Evolutionary conservation across 2,329 filamentous ascomycete genomes (phyloP).

Genomic region (Microdochium paspali): DNA sequence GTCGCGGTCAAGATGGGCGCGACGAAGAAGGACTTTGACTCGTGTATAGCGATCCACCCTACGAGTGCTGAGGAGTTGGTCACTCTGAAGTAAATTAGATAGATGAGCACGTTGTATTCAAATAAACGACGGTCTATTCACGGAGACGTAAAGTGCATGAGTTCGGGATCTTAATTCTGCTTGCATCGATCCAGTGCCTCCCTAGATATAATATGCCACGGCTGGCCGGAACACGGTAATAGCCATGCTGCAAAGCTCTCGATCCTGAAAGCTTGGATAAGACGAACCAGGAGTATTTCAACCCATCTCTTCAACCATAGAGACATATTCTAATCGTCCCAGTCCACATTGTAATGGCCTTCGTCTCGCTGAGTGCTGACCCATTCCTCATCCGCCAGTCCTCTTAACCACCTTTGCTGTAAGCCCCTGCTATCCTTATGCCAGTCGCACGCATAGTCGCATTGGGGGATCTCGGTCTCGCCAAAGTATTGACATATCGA

Average conservation of each 20-base stretch:
- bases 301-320: too few relatives aligned
- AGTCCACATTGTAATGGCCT: slow-evolving; percentile 45
- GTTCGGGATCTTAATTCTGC: too few relatives aligned
- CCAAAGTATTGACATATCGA: slow-evolving; percentile 72
- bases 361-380: slow-evolving; percentile 53
- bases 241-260: too few relatives aligned
- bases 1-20: slow-evolving; percentile 74
- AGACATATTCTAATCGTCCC: slow-evolving; percentile 32
- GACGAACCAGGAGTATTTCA: too few relatives aligned
- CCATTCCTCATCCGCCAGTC: slow-evolving; percentile 51
- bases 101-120: too few relatives aligned
- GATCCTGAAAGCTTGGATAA: too few relatives aligned
- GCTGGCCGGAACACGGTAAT: too few relatives aligned
- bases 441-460: slow-evolving; percentile 70
- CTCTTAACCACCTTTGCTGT: slow-evolving; percentile 44
- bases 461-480: slow-evolving; percentile 47
- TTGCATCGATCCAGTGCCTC: too few relatives aligned
- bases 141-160: too few relatives aligned
- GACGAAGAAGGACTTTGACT: slow-evolving; percentile 69
- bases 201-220: too few relatives aligned
- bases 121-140: too few relatives aligned
- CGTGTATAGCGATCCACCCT: slow-evolving; percentile 67
- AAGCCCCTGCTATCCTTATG: slow-evolving; percentile 59
- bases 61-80: slow-evolving; percentile 70
- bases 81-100: slow-evolving; percentile 40